Evolutionary conservation across 345 rosid genomes (phyloP).

Genomic region (Geranium rotundifolium): DNA sequence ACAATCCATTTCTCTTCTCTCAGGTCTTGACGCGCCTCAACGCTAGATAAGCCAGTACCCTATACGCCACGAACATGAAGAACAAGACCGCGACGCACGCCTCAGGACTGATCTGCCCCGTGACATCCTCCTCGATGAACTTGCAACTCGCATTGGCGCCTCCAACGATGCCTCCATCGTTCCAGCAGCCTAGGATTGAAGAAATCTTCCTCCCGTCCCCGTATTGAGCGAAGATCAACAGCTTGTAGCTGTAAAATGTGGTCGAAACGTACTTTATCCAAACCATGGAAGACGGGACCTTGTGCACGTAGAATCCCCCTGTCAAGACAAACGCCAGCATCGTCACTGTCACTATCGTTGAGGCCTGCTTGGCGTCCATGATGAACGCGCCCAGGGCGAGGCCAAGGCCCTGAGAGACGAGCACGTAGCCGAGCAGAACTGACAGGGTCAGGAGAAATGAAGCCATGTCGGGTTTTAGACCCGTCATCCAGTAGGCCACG

Average conservation of each 20-base stretch:
- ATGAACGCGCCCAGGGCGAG: conserved; percentile 72
- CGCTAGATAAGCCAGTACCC: conserved; percentile 73
- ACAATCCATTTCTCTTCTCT: neutral
- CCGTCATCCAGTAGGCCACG: conserved; percentile 75
- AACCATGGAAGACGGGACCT: conserved; percentile 52
- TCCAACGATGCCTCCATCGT: neutral
- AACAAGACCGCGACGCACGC: conserved; percentile 34
- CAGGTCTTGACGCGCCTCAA: conserved; percentile 43
- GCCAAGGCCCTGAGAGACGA: conserved; percentile 81
- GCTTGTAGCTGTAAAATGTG: conserved; percentile 60
- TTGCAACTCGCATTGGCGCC: conserved; percentile 30
- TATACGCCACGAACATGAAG: conserved; percentile 70
- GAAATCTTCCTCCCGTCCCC: conserved; percentile 38
- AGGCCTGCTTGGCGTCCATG: conserved; percentile 89
- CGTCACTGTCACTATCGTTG: conserved; percentile 67
- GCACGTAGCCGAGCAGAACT: conserved; percentile 60
- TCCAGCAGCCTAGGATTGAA: conserved; percentile 35
- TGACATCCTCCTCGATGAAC: conserved; percentile 52
- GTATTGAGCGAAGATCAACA: conserved; percentile 61
- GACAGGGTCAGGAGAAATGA: conserved; percentile 49
- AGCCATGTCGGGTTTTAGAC: conserved; percentile 38
- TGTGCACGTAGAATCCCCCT: conserved; percentile 78
- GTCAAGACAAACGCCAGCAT: conserved; percentile 83
- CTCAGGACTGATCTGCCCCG: conserved; percentile 46
- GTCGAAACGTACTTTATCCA: conserved; percentile 78